phyloP scores from a whole-genome alignment of 306 rosid species.

The Acmispon strigosus region DNA sequence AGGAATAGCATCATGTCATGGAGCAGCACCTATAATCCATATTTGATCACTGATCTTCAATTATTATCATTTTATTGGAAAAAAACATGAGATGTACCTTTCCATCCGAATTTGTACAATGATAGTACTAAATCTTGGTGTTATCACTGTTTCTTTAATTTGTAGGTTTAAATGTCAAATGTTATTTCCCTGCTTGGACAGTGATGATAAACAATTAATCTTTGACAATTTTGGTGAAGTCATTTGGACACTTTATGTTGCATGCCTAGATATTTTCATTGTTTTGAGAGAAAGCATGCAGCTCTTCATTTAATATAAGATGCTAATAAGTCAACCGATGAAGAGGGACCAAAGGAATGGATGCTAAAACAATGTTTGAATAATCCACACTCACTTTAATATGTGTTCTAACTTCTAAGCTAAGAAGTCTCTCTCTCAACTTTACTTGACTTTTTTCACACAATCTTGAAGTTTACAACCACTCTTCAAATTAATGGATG shows the following conservation, averaged over 20 bases:
- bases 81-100: background rate
- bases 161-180: background rate
- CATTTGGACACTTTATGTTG: background rate
- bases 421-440: conserved; percentile 27
- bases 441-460: conserved; percentile 11
- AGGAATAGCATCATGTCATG: background rate
- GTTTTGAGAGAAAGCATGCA: background rate
- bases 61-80: background rate
- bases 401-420: conserved; percentile 27
- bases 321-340: conserved; percentile 21
- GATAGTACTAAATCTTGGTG: background rate
- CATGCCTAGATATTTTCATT: background rate
- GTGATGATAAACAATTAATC: background rate
- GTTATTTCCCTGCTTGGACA: background rate
- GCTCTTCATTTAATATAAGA: background rate
- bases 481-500: conserved; percentile 12
- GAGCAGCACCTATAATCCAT: background rate
- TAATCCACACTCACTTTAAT: conserved; percentile 1
- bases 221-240: background rate
- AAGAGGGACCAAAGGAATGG: conserved; percentile 16
- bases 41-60: background rate
- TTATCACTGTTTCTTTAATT: background rate
- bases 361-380: conserved; percentile 10
- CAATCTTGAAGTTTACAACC: conserved; percentile 27
- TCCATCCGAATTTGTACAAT: background rate